Percentiles rank a stretch among this genome's conserved stretches.
phyloP scores from a whole-genome alignment of 1,284 basidiomycete genomes.

The Puccinia horiana region DNA sequence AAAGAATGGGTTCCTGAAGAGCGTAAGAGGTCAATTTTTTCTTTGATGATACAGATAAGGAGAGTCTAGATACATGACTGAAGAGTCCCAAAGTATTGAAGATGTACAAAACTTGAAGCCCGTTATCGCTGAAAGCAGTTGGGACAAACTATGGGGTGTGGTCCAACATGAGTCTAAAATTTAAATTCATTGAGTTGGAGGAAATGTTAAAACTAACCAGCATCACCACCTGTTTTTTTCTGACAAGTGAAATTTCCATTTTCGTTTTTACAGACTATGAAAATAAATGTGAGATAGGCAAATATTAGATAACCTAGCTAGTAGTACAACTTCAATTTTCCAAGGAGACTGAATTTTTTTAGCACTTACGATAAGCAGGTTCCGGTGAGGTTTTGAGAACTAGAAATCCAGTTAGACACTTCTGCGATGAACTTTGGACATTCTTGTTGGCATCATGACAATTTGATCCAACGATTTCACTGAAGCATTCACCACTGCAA shows the following conservation, averaged over 20 bases:
- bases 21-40: too few relatives aligned
- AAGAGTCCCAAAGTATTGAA: too few relatives aligned
- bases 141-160: not conserved
- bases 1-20: too few relatives aligned
- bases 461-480: not conserved
- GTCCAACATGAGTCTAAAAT: not conserved
- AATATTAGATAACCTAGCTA: too few relatives aligned
- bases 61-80: too few relatives aligned
- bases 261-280: constrained; percentile 7
- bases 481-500: not conserved
- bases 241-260: not conserved
- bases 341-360: not conserved
- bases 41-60: too few relatives aligned
- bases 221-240: not conserved
- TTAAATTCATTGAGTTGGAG: not conserved
- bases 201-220: not conserved
- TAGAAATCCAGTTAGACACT: not conserved
- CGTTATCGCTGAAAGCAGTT: not conserved
- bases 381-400: not conserved
- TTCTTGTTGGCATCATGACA: not conserved
- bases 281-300: not conserved
- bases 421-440: constrained; percentile 1
- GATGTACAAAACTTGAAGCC: not conserved
- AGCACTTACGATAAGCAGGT: not conserved
- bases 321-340: too few relatives aligned